Evolutionary conservation across 192 early-diverging fungal genomes (phyloP).

Genomic region (Backusella psychrophila): DNA sequence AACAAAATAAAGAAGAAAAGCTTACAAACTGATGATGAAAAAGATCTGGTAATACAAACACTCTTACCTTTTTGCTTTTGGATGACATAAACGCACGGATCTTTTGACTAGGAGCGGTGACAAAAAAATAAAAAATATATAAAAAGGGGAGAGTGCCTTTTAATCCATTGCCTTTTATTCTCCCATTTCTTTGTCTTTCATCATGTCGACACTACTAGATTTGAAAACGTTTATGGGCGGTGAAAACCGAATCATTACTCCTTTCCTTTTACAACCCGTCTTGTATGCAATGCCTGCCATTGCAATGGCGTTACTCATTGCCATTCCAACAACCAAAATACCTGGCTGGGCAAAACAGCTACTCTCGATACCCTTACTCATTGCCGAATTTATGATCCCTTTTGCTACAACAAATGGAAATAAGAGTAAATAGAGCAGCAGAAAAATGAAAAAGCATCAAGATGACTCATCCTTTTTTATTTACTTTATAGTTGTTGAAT

Average conservation of each 20-base stretch:
- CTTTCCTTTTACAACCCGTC: background rate
- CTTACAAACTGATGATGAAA: background rate
- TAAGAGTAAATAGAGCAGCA: background rate
- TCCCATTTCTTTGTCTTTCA: constrained; percentile 1
- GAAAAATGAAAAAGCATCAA: background rate
- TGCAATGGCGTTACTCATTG: background rate
- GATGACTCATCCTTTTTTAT: background rate
- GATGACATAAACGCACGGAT: constrained; percentile 1
- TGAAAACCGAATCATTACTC: constrained; percentile 6
- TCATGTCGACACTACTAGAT: background rate
- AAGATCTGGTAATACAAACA: background rate
- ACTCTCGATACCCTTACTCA: constrained; percentile 17
- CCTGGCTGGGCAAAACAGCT: constrained; percentile 12
- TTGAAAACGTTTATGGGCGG: constrained; percentile 1
- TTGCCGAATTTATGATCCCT: constrained; percentile 8
- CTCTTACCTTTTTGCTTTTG: background rate
- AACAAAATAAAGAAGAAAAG: background rate
- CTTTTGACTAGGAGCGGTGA: background rate
- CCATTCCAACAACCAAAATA: constrained; percentile 2
- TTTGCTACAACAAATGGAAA: constrained; percentile 7
- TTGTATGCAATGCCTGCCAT: background rate
- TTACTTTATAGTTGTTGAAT: constrained; percentile 14
- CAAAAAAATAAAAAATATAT: background rate
- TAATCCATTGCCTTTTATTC: background rate
- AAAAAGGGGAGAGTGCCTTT: background rate